Evolutionary conservation across 1,139 yeast species (phyloP).

Genomic region (Candida labiduridarum): DNA sequence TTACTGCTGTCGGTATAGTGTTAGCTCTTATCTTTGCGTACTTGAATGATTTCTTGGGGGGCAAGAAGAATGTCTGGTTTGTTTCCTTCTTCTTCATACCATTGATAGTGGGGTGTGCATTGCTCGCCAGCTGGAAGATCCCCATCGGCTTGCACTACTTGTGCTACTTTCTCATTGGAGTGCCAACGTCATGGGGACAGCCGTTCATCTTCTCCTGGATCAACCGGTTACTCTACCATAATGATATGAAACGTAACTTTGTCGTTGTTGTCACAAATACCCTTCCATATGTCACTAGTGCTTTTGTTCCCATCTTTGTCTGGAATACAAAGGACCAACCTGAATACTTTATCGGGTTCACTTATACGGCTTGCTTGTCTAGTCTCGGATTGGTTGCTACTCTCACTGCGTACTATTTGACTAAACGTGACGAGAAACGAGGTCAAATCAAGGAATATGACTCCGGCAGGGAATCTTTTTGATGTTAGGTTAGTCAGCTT

Average conservation of each 20-base stretch:
- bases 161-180: constrained; percentile 47
- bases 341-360: constrained; percentile 48
- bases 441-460: not conserved
- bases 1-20: constrained; percentile 48
- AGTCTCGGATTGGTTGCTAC: constrained; percentile 45
- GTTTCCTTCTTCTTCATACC: constrained; percentile 38
- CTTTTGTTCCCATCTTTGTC: constrained; percentile 49
- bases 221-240: constrained; percentile 42
- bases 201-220: constrained; percentile 59
- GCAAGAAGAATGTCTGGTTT: constrained; percentile 39
- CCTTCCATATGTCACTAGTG: constrained; percentile 54
- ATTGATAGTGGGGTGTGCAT: constrained; percentile 43
- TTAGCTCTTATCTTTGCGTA: constrained; percentile 42
- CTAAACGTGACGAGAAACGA: constrained; percentile 31
- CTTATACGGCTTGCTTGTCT: constrained; percentile 49
- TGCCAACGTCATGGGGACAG: constrained; percentile 48
- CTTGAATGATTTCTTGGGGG: constrained; percentile 46
- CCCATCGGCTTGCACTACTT: constrained; percentile 52
- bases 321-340: constrained; percentile 57
- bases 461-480: too few relatives aligned
- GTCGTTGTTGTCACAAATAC: constrained; percentile 53
- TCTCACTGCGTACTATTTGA: constrained; percentile 28
- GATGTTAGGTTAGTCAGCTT: too few relatives aligned
- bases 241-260: constrained; percentile 54
- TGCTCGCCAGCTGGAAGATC: constrained; percentile 49